Percentiles rank a stretch among this genome's conserved stretches.
Conservation (phyloP, 352 stramenopile species). For the Globisporangium apiculatum region DNA sequence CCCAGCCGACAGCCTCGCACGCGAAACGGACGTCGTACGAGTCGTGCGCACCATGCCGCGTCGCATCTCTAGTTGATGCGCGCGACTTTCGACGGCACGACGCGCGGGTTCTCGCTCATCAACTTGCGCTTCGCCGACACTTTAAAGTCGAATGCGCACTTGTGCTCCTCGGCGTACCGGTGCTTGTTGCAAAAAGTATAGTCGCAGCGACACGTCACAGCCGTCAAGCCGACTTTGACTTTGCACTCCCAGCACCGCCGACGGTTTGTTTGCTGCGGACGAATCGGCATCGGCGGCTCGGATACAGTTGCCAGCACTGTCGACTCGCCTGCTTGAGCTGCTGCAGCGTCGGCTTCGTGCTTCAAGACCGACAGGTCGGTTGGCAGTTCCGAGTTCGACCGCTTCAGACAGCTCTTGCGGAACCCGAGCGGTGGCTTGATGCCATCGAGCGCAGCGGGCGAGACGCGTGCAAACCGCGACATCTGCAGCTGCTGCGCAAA, state of each 20-base stretch:
- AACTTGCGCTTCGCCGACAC: constrained; percentile 75
- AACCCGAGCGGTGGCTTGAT: constrained; percentile 41
- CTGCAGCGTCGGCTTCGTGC: background rate
- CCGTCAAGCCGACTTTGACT: constrained; percentile 80
- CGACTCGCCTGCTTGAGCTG: background rate
- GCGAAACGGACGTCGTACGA: background rate
- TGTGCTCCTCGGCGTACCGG: constrained; percentile 86
- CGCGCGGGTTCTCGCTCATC: constrained; percentile 72
- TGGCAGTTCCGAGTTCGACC: constrained; percentile 42
- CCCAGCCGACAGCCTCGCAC: too few species aligned
- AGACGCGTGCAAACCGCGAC: constrained; percentile 34
- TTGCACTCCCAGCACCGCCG: constrained; percentile 86
- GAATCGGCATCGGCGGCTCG: constrained; percentile 8
- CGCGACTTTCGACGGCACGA: constrained; percentile 72
- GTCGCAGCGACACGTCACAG: constrained; percentile 84
- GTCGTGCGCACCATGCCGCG: background rate
- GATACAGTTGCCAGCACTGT: background rate
- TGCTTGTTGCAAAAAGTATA: constrained; percentile 89
- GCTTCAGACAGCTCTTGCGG: constrained; percentile 71
- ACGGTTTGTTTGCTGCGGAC: constrained; percentile 77
- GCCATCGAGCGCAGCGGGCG: constrained; percentile 36
- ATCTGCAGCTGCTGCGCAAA: constrained; percentile 6
- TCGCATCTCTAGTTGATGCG: constrained; percentile 68
- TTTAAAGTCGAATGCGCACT: constrained; percentile 87
- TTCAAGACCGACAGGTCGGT: constrained; percentile 14